phyloP scores from a whole-genome alignment of 2,329 filamentous ascomycete species.

The Leptodontidium sp. region DNA sequence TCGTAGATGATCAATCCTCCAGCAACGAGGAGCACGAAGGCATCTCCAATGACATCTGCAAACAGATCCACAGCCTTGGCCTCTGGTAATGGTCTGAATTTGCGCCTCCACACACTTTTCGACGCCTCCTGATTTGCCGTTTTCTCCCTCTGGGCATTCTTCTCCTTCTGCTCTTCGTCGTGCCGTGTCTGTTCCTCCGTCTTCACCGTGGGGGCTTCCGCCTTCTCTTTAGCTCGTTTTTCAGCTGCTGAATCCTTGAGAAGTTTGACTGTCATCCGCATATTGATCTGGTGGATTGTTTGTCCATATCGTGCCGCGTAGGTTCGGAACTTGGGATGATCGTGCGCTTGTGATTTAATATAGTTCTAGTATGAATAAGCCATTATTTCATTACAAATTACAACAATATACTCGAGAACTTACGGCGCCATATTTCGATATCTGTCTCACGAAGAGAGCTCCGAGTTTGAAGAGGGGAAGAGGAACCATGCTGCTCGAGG shows the following conservation, averaged over 20 bases:
- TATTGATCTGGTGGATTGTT: slow-evolving; percentile 71
- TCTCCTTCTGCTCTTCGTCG: slow-evolving; percentile 57
- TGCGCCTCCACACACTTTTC: slow-evolving; percentile 67
- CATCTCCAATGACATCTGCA: slow-evolving; percentile 70
- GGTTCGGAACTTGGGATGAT: slow-evolving; percentile 66
- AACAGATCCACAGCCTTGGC: slow-evolving; percentile 72
- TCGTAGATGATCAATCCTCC: slow-evolving; percentile 66
- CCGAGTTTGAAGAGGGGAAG: slow-evolving; percentile 74
- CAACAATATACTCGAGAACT: slow-evolving; percentile 42
- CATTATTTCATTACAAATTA: neutral
- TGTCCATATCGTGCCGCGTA: slow-evolving; percentile 71
- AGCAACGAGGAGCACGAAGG: slow-evolving; percentile 68
- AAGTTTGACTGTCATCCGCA: slow-evolving; percentile 67
- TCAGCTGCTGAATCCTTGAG: slow-evolving; percentile 66
- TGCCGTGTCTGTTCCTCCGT: slow-evolving; percentile 67
- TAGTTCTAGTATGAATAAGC: slow-evolving; percentile 59
- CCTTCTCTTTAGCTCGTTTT: slow-evolving; percentile 66
- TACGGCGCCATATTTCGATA: slow-evolving; percentile 76
- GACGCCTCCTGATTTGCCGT: slow-evolving; percentile 42
- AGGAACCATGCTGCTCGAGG: slow-evolving; percentile 61
- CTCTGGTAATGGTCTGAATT: slow-evolving; percentile 69
- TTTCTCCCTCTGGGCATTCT: slow-evolving; percentile 49
- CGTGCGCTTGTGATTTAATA: slow-evolving; percentile 71
- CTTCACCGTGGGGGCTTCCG: slow-evolving; percentile 70
- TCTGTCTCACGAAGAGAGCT: slow-evolving; percentile 68